Base-by-base conservation (phyloP, 306 rosid genomes). In the Mimosa bimucronata region DNA sequence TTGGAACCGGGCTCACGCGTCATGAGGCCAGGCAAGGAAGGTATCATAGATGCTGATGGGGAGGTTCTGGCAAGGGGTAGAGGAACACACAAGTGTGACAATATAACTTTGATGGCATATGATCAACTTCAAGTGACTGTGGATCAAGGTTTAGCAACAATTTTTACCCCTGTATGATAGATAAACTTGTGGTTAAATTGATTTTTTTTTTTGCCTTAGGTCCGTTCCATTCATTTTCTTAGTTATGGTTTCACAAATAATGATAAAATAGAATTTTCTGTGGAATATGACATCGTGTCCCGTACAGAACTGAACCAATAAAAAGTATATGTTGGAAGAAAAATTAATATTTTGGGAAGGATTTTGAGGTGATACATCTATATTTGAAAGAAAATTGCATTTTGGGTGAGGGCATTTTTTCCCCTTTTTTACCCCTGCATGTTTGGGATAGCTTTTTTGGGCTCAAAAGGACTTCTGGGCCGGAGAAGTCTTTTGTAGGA, bases 51-150 rank as follows among this genome's bases (percentile, higher is more conserved):
- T 82, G 85, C 82, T 31, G 98, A 95, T 80, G 99, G 97, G 16
- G 99, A 93, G 88, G 97, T 93, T 77, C 82, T 95, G 79, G 98
- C 99, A 45, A 85, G 95, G 75, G 99, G 99, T 30, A 87, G 80
- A 84, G 91, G 98, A 77, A 82, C 96, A 61, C 86, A 85, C 88
- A 89, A 83, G 64, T 88, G 88, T 86, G 89, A 87, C 62, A 80
- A 90, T 74, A 90, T 86, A 86, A 71, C 88, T 73, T 84, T 89
- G 81, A 92, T 95, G 98, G 66, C 86, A 23, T 93, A 95, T 84
- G 89, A 87, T 74, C 85, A 90, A 86, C 87, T 95, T 80, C 88
- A 90, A 84, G 83, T 95, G 44, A 90, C 91, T 41, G 87, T 93
- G 79, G 97, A 93, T 91, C 92, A 88, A 86, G 98, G 97, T 85